phyloP scores from a whole-genome alignment of 768 basidiomycete genomes.

The Gymnopilus dilepis region DNA sequence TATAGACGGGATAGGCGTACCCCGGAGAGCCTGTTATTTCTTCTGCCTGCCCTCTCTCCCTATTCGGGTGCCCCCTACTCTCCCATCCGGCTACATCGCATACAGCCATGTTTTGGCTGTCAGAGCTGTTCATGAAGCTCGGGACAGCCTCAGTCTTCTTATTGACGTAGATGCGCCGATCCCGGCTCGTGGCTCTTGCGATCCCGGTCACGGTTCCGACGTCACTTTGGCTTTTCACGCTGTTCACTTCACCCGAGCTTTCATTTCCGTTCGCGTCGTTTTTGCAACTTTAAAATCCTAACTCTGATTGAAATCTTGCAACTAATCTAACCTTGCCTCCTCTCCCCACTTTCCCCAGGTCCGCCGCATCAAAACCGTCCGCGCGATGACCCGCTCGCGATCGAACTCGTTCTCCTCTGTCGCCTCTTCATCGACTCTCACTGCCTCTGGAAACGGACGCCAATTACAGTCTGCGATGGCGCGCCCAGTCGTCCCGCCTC shows the following conservation, averaged over 20 bases:
- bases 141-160: background rate
- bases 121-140: background rate
- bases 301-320: too few relatives aligned
- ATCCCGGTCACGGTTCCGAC: background rate
- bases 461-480: constrained; percentile 37
- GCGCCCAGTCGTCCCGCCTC: constrained; percentile 30
- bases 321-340: constrained; percentile 1
- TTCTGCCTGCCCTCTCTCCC: too few relatives aligned
- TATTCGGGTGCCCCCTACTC: background rate
- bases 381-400: constrained; percentile 49
- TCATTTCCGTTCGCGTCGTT: background rate
- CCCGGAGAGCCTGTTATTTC: constrained; percentile 8
- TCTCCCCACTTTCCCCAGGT: constrained; percentile 47
- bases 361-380: constrained; percentile 69
- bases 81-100: background rate
- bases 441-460: constrained; percentile 23
- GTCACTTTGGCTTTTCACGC: background rate
- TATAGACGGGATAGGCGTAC: background rate
- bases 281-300: background rate
- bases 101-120: background rate
- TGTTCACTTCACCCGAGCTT: background rate
- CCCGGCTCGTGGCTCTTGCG: background rate
- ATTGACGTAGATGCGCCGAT: background rate
- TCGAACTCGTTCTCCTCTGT: constrained; percentile 39
- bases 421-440: constrained; percentile 29